Evolutionary conservation across 768 basidiomycete species (phyloP).

Genomic region (Trametes sanguinea): DNA sequence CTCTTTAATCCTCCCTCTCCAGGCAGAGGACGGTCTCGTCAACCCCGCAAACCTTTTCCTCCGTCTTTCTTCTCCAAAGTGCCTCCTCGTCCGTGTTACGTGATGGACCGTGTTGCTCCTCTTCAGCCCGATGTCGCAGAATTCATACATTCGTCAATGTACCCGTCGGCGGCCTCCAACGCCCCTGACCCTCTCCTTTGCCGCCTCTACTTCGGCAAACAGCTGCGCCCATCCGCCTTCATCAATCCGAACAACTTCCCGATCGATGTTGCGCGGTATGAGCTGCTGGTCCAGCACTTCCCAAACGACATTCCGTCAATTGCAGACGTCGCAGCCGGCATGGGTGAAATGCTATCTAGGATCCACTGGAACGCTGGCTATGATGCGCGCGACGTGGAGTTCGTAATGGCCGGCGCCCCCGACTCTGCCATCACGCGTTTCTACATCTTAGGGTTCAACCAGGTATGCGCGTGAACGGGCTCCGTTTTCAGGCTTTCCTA

Average conservation of each 20-base stretch:
- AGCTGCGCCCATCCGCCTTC: slow-evolving; percentile 22
- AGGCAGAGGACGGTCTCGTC: neutral
- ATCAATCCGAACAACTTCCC: slow-evolving; percentile 35
- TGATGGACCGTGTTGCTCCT: slow-evolving; percentile 32
- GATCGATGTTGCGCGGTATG: slow-evolving; percentile 30
- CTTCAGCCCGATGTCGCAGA: slow-evolving; percentile 23
- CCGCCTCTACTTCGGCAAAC: slow-evolving; percentile 36
- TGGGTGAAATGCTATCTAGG: too few species aligned
- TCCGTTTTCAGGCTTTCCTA: too few species aligned
- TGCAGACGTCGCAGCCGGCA: too few species aligned
- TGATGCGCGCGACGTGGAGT: too few species aligned
- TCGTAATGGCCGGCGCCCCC: too few species aligned
- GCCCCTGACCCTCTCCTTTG: slow-evolving; percentile 28
- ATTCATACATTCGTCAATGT: slow-evolving; percentile 12
- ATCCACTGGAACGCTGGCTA: too few species aligned
- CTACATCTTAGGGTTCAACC: too few species aligned
- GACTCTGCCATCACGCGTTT: too few species aligned
- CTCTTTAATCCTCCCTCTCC: neutral
- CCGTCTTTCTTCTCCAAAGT: neutral
- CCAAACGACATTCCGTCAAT: too few species aligned
- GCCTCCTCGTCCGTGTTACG: slow-evolving; percentile 28
- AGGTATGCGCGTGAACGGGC: too few species aligned
- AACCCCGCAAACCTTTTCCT: neutral
- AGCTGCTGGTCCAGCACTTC: too few species aligned
- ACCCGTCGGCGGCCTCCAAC: neutral